Evolutionary conservation across 2,329 filamentous ascomycete genomes (phyloP).

Genomic region (Berkeleyomyces rouxiae): DNA sequence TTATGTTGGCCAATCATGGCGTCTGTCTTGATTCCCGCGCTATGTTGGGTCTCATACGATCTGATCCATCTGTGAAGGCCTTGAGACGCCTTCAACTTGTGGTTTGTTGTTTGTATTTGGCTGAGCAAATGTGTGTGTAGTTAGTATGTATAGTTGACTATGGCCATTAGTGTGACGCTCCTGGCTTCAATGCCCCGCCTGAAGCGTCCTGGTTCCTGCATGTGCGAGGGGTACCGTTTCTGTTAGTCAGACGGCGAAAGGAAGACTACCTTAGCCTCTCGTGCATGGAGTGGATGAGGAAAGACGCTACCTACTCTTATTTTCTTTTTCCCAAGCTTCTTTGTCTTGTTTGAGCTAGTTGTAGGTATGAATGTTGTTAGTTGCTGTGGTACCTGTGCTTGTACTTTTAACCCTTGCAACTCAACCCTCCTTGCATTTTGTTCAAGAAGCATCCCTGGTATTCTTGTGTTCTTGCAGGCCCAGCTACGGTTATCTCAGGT

Average conservation of each 20-base stretch:
- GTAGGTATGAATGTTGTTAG: too few species aligned
- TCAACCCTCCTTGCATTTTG: not conserved
- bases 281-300: not conserved
- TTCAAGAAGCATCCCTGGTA: not conserved
- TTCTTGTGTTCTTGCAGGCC: not conserved
- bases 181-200: not conserved
- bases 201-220: not conserved
- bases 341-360: not conserved
- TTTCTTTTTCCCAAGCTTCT: not conserved
- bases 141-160: too few species aligned
- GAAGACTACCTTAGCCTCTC: not conserved
- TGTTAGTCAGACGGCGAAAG: not conserved
- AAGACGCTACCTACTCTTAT: not conserved
- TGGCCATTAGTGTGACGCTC: too few species aligned
- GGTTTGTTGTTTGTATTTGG: too few species aligned
- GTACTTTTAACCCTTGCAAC: not conserved
- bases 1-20: too few species aligned
- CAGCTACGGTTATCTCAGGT: not conserved
- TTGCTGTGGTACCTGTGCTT: too few species aligned
- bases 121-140: too few species aligned
- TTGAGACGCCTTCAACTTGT: too few species aligned
- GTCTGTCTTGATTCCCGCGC: too few species aligned
- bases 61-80: too few species aligned
- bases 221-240: not conserved
- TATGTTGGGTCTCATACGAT: too few species aligned